Conservation (phyloP, 148 eudicot genomes). For the Rhododendron ovatum region DNA sequence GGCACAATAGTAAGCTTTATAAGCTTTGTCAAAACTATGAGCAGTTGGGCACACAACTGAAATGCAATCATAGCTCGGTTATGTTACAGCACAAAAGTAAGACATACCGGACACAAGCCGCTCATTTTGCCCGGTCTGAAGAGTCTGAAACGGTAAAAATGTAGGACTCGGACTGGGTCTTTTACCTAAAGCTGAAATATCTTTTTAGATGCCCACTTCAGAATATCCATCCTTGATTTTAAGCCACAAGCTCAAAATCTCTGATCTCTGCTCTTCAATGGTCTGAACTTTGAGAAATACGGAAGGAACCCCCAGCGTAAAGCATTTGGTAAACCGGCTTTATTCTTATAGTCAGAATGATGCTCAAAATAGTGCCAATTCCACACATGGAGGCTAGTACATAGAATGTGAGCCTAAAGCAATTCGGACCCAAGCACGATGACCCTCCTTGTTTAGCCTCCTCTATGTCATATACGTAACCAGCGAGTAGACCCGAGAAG, state of each 20-base stretch:
- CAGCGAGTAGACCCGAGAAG: constrained; percentile 82
- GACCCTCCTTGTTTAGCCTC: constrained; percentile 67
- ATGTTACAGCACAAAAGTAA: neutral
- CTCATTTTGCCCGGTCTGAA: neutral
- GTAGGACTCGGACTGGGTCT: neutral
- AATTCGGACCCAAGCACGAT: constrained; percentile 65
- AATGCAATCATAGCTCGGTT: neutral
- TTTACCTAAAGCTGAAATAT: neutral
- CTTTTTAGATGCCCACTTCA: neutral
- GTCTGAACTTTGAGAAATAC: constrained; percentile 32
- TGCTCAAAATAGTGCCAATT: constrained; percentile 57
- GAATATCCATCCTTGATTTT: neutral
- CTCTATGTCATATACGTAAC: constrained; percentile 75
- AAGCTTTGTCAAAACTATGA: neutral
- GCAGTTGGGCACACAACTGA: neutral
- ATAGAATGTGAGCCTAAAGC: constrained; percentile 80
- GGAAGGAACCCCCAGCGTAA: constrained; percentile 83
- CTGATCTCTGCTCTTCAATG: constrained; percentile 25
- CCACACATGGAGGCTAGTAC: constrained; percentile 77
- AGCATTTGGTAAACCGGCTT: constrained; percentile 87
- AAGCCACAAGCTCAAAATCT: neutral
- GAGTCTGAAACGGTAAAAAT: neutral
- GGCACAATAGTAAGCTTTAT: neutral
- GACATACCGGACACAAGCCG: neutral
- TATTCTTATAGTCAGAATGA: constrained; percentile 67